Base-by-base conservation (phyloP, 2,329 filamentous ascomycete species). In the Cordyceps cateniannulata region DNA sequence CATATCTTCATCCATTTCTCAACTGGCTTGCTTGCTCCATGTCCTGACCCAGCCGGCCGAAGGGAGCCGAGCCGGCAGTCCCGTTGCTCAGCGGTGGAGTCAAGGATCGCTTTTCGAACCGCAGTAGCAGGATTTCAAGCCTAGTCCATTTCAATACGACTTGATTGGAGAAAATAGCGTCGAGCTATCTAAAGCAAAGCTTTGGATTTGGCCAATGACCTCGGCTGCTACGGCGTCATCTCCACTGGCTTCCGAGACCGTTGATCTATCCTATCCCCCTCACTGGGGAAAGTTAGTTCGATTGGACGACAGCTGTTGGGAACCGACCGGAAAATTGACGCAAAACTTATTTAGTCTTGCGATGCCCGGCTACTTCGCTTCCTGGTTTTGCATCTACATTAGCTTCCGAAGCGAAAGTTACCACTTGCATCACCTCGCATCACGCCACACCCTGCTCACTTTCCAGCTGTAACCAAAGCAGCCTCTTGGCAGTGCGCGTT, bases 341-440 rank as follows among this genome's bases (percentile, higher is more conserved):
- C 55, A 58, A 58, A 42, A 27, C 16, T 8, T 27, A 50, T 50
- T 49, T 58, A 50, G 55, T 6, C 32, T 44, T 22, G 24, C 20
- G 47, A 49, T 50, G 38, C 22, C 45, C 29, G n/a, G 35, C 25
- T 67, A 66, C 18, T 65, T 66, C 60, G n/a, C 29, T 42, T 35
- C 24, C 8, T 18, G 14, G 35, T 12, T 22, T 52, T 54, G 44
- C 32, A 50, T 40, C 45, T 29, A 49, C 55, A 50, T 22, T 25
- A 49, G 22, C 16, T 25, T 12, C 10, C 14, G 20, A 20, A 24
- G 2, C 29, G 1, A 22, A 58, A 25, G 5, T 38, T 20, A 47
- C 42, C 27, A 38, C 29, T n/a, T 35, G 25, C 29, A 47, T 16
- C 5, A 14, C 38, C 22, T 32, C 2, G 22, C 18, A 35, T 12